Percentiles rank a stretch among this genome's conserved stretches.
Conservation (phyloP, 1,139 yeast species). For the Hyphopichia khmerensis region DNA sequence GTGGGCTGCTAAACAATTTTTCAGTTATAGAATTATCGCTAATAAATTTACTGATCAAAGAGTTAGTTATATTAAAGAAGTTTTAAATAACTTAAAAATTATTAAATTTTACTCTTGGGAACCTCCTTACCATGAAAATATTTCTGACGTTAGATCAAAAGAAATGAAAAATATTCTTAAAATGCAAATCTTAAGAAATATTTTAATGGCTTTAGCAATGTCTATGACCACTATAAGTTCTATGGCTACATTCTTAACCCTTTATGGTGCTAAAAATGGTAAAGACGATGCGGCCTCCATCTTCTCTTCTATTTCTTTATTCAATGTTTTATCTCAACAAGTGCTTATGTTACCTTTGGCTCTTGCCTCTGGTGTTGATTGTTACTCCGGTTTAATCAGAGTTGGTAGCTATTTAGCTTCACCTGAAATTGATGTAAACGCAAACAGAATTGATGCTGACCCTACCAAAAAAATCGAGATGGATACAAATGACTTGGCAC, state of each 20-base stretch:
- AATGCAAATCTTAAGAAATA: conserved; percentile 55
- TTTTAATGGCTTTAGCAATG: conserved; percentile 52
- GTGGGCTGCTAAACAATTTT: conserved; percentile 33
- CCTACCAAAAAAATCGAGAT: conserved; percentile 25
- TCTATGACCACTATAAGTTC: conserved; percentile 65
- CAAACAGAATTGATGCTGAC: conserved; percentile 16
- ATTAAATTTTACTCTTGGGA: conserved; percentile 74
- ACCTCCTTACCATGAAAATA: conserved; percentile 44
- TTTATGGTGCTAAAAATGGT: conserved; percentile 47
- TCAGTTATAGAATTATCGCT: conserved; percentile 42
- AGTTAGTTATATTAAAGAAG: conserved; percentile 61
- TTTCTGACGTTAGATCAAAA: conserved; percentile 40
- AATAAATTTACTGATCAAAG: conserved; percentile 56
- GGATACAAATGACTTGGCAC: conserved; percentile 23
- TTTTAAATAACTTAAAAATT: conserved; percentile 62
- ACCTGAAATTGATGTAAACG: conserved; percentile 36
- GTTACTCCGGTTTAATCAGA: conserved; percentile 57
- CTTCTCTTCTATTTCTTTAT: conserved; percentile 75
- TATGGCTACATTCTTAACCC: conserved; percentile 64
- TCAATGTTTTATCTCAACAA: conserved; percentile 50
- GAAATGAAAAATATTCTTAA: conserved; percentile 49
- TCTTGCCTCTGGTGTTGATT: conserved; percentile 63
- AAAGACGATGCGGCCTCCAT: conserved; percentile 61
- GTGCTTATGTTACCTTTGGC: conserved; percentile 67
- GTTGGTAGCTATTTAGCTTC: conserved; percentile 52